phyloP scores from a whole-genome alignment of 75 land plant genomes.

The Selaginella moellendorffii region DNA sequence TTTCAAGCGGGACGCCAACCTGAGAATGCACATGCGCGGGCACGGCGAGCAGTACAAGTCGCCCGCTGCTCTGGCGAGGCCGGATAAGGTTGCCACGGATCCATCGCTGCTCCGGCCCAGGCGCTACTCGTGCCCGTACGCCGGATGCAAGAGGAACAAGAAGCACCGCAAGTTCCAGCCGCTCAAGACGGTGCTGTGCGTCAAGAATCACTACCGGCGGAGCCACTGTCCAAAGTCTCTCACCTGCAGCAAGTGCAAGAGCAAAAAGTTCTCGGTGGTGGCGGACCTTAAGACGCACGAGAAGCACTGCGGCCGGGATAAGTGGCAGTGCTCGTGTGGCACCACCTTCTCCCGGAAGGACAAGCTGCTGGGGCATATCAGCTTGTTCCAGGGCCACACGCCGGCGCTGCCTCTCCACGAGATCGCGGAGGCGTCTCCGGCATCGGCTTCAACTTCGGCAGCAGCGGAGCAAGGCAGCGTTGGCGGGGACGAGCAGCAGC shows the following conservation, averaged over 20 bases:
- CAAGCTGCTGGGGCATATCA: slow-evolving; percentile 6
- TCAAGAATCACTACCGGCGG: slow-evolving; percentile 6
- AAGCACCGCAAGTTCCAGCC: slow-evolving; percentile 10
- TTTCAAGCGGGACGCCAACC: slow-evolving; percentile 72
- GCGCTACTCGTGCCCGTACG: slow-evolving; percentile 1
- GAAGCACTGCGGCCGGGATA: slow-evolving; percentile 7
- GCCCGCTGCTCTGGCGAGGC: slow-evolving; percentile 58
- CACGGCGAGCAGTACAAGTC: slow-evolving; percentile 82
- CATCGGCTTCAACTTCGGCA: background rate
- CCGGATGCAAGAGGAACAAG: slow-evolving; percentile 6
- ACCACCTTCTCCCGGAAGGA: slow-evolving; percentile 5
- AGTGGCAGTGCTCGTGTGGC: slow-evolving; percentile 8
- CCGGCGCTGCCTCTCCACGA: slow-evolving; percentile 7
- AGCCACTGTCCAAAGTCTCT: slow-evolving; percentile 6
- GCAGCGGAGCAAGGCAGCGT: background rate
- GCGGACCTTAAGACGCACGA: slow-evolving; percentile 7
- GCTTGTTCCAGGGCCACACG: slow-evolving; percentile 9
- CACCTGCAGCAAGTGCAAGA: slow-evolving; percentile 6
- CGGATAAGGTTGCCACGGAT: slow-evolving; percentile 9
- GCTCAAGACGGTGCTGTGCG: slow-evolving; percentile 3
- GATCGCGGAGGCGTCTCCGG: no score
- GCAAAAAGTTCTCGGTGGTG: slow-evolving; percentile 9
- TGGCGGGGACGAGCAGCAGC: no score
- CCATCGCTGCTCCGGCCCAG: background rate
- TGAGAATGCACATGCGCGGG: slow-evolving; percentile 85